Evolutionary conservation across 352 stramenopile genomes (phyloP).

Genomic region (Phytophthora sansomeana): DNA sequence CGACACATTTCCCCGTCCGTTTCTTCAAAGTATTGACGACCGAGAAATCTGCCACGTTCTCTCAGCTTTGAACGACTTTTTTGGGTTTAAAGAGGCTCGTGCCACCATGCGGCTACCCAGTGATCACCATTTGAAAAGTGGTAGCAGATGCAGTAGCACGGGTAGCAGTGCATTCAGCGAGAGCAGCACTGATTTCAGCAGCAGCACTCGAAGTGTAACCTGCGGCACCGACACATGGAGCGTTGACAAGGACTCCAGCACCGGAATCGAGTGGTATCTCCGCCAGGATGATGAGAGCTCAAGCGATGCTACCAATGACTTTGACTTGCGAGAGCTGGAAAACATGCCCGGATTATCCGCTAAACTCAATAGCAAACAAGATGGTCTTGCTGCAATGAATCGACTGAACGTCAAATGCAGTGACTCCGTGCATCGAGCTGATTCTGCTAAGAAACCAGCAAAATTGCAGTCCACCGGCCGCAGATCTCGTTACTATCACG

Average conservation of each 20-base stretch:
- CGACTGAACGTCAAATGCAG: constrained; percentile 6
- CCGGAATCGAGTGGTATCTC: constrained; percentile 31
- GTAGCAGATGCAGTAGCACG: constrained; percentile 23
- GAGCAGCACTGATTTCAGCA: constrained; percentile 29
- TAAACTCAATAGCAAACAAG: not conserved
- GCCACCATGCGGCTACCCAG: constrained; percentile 18
- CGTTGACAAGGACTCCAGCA: constrained; percentile 4
- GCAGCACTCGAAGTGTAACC: constrained; percentile 18
- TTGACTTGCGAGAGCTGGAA: constrained; percentile 12
- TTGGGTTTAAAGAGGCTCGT: constrained; percentile 45
- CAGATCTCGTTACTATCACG: constrained; percentile 29
- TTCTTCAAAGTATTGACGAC: constrained; percentile 53
- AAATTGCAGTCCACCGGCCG: constrained; percentile 12
- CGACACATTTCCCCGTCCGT: constrained; percentile 51
- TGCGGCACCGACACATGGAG: constrained; percentile 11
- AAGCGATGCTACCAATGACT: constrained; percentile 5
- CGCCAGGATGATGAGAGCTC: constrained; percentile 10
- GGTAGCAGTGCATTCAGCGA: constrained; percentile 24
- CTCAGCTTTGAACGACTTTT: constrained; percentile 48
- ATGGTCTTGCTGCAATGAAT: not conserved
- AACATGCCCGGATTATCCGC: not conserved
- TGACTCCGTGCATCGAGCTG: not conserved
- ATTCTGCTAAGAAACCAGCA: not conserved
- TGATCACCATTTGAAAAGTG: not conserved
- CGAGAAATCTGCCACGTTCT: constrained; percentile 57